Base-by-base conservation (phyloP, 306 rosid species). In the Quercus agrifolia region DNA sequence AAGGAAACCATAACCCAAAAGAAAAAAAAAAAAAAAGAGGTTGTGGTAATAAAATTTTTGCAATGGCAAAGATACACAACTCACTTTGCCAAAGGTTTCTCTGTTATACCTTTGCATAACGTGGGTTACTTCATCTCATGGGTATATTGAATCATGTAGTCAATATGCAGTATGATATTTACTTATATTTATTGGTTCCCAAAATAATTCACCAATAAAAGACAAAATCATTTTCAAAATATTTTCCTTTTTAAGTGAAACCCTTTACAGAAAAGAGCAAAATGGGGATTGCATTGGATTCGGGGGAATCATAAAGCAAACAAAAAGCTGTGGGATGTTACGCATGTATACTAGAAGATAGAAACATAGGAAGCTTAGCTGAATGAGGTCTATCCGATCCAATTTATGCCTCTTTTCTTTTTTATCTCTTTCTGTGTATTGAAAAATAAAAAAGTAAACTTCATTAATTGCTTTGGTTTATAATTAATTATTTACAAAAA, bases 191-290 rank as follows among this genome's bases (percentile, higher is more conserved):
- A 67, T 69, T 84, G 14, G 70, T 33, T 77, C 62, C 63, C 73
- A 55, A n/a, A 78, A 72, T 69, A 74, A 62, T 75, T 80, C 66
- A 80, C 80, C 61, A 25, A 75, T 71, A 84, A 63, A 74, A 67
- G 63, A 74, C 71, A 83, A 79, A 8, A 20, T 49, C 52, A 14
- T 56, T 76, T 81, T 30, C 10, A 59, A 76, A 79, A 28, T 75
- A 76, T 64, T 78, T 78, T 49, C n/a, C 81, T 55, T 52, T 81
- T 71, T 78, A 64, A 11, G 44, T 61, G 72, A 72, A 78, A 73
- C 23, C 66, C 33, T 79, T 49, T 74, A 59, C 72, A 79, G 83
- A 85, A 77, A 81, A 15, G 78, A 46, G 81, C 19, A 54, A 77
- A 71, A 1, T 67, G 64, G 59, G 59, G 63, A 77, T 83, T 71